phyloP scores from a whole-genome alignment of 495 filamentous ascomycete species.

The Penicillium desertorum region DNA sequence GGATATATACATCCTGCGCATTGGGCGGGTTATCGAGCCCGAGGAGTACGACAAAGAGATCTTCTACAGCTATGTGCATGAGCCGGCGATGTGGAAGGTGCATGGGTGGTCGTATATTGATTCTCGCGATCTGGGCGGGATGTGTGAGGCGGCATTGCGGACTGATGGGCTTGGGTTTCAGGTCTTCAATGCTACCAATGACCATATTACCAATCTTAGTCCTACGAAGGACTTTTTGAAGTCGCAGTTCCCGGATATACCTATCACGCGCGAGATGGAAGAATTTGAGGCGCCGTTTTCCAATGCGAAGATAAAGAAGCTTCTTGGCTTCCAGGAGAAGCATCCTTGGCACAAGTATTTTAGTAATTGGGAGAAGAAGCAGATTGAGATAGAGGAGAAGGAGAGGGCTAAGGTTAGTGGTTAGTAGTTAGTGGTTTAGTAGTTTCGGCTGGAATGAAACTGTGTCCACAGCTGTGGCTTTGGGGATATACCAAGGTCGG shows the following conservation, averaged over 20 bases:
- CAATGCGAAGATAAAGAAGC: constrained; percentile 55
- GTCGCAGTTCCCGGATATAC: constrained; percentile 40
- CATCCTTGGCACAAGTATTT: constrained; percentile 50
- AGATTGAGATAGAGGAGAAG: neutral
- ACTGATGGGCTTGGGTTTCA: constrained; percentile 53
- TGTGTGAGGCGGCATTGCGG: constrained; percentile 22
- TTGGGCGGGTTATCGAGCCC: constrained; percentile 58
- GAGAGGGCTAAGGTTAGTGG: neutral
- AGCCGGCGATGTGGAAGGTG: constrained; percentile 51
- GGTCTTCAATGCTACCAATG: constrained; percentile 60
- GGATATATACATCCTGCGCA: constrained; percentile 58
- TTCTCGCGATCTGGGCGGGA: constrained; percentile 55
- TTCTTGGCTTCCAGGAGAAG: constrained; percentile 56
- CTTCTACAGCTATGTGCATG: constrained; percentile 51
- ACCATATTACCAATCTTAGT: constrained; percentile 46
- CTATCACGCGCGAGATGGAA: constrained; percentile 51
- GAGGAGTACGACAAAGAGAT: constrained; percentile 50
- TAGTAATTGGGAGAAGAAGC: constrained; percentile 31
- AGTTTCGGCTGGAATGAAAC: neutral
- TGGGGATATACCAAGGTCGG: neutral
- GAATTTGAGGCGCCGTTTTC: constrained; percentile 56
- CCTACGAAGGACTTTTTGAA: constrained; percentile 37
- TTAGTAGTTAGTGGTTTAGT: neutral
- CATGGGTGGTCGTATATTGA: constrained; percentile 62
- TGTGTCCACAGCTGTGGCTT: neutral